Evolutionary conservation across 768 basidiomycete species (phyloP).

Genomic region (Lactifluus pinguis): DNA sequence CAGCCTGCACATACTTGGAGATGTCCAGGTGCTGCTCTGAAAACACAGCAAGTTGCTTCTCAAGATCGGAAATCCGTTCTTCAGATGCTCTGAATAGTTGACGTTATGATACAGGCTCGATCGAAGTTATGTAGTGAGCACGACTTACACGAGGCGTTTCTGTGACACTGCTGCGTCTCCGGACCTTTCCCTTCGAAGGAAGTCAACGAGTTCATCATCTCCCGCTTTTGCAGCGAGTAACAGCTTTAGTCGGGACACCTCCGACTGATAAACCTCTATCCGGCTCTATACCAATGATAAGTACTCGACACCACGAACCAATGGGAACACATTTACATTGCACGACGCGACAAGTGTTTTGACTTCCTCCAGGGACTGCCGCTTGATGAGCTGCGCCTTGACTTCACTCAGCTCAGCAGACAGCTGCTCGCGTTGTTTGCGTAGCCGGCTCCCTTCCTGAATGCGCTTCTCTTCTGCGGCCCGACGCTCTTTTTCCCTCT

Average conservation of each 20-base stretch:
- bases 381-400: slow-evolving; percentile 16
- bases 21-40: slow-evolving; percentile 46
- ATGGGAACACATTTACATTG: neutral
- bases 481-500: slow-evolving; percentile 13
- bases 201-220: slow-evolving; percentile 61
- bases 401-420: slow-evolving; percentile 17
- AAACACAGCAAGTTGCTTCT: slow-evolving; percentile 39
- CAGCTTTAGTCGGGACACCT: slow-evolving; percentile 63
- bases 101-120: neutral
- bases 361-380: slow-evolving; percentile 13
- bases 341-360: slow-evolving; percentile 11
- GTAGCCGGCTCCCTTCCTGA: slow-evolving; percentile 16
- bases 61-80: slow-evolving; percentile 39
- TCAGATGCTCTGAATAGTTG: slow-evolving; percentile 40
- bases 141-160: slow-evolving; percentile 44
- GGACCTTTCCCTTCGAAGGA: slow-evolving; percentile 50
- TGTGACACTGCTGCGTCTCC: slow-evolving; percentile 44
- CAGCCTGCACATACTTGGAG: slow-evolving; percentile 38
- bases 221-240: slow-evolving; percentile 67
- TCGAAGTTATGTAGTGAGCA: neutral
- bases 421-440: slow-evolving; percentile 17
- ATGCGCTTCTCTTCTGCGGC: slow-evolving; percentile 13
- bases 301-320: neutral
- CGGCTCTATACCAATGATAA: slow-evolving; percentile 45
- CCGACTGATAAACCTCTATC: slow-evolving; percentile 59